Percentiles rank a stretch among this genome's conserved stretches.
phyloP scores from a whole-genome alignment of 352 stramenopile genomes.

The Pythium insidiosum region DNA sequence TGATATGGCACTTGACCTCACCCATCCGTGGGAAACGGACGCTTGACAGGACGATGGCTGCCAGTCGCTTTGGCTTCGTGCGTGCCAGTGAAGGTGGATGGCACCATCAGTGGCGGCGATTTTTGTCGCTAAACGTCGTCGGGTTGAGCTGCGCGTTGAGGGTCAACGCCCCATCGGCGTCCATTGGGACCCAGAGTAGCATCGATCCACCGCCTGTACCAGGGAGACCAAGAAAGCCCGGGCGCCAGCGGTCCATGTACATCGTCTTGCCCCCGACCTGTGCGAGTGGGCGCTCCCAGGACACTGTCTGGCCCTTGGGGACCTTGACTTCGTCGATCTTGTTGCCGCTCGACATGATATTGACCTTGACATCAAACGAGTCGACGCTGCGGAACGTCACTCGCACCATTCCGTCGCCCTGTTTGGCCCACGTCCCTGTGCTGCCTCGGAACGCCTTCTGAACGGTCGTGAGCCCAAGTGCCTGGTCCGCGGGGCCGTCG shows the following conservation, averaged over 20 bases:
- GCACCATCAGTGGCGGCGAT: too few relatives aligned
- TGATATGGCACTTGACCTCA: too few relatives aligned
- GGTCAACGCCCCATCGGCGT: slow-evolving; percentile 29
- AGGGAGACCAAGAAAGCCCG: slow-evolving; percentile 40
- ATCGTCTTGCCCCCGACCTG: slow-evolving; percentile 46
- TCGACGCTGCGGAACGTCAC: slow-evolving; percentile 39
- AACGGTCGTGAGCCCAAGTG: slow-evolving; percentile 30
- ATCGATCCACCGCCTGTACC: slow-evolving; percentile 53
- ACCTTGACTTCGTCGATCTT: slow-evolving; percentile 35
- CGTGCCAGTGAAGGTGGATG: too few relatives aligned
- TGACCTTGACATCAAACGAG: slow-evolving; percentile 34
- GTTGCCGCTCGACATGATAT: slow-evolving; percentile 39
- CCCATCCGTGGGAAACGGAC: too few relatives aligned
- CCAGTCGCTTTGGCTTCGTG: too few relatives aligned
- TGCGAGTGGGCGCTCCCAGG: slow-evolving; percentile 24
- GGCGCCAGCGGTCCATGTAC: slow-evolving; percentile 62
- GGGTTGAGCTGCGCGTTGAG: slow-evolving; percentile 37
- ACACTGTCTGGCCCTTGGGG: slow-evolving; percentile 19
- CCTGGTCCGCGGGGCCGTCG: slow-evolving; percentile 29
- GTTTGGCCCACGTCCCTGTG: slow-evolving; percentile 29
- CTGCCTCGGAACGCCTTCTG: slow-evolving; percentile 35
- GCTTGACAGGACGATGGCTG: too few relatives aligned
- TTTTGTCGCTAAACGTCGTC: slow-evolving; percentile 5
- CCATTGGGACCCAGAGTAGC: slow-evolving; percentile 43
- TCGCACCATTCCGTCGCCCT: slow-evolving; percentile 26